Base-by-base conservation (phyloP, 768 basidiomycete genomes). In the Auricularia sp. region DNA sequence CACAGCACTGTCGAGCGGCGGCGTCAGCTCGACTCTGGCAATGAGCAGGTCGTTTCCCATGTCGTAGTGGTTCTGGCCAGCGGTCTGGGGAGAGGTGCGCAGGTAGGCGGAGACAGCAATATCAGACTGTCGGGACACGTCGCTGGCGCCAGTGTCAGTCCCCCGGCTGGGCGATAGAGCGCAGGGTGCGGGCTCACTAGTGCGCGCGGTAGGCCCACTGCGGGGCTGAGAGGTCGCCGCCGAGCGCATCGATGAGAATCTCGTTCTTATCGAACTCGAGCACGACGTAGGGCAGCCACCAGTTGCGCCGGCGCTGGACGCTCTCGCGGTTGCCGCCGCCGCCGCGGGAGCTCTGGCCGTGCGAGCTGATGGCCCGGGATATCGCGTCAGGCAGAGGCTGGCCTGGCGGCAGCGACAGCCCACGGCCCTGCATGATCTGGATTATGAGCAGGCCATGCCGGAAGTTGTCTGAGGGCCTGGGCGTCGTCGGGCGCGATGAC, bases 241-340 rank as follows among this genome's bases (percentile, higher is more conserved):
- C 94, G 71, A 98, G 82, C 11, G 95, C 94, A 78, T 98, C 96
- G 64, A 98, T 88, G 68, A 99, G 78, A 70, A 98, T 87, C 75
- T 98, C 95, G 76, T 98, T 98, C 81, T 93, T 93, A 78, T 93
- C 91, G 79, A 95, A 96, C 77, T 98, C 95, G 69, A 99, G 87
- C 51, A 98, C 97, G 73, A 98, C 90, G 70, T 90, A 98, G 35
- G 97, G 97, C 42, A 99, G 82, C 91, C 90, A 94, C 93, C 92
- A 93, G 76, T 87, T 89, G 66, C 94, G 92, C 75, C 87, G 92
- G 68, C 97, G 83, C 73, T 96, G 94, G 74, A 95, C 78, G 71
- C 91, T 94, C 70, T 98, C 96, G 56, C 95, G 83, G 73, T 91
- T 64, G 43, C 62, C 64, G n/a, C 62, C 61, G 35, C 65, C 88